Evolutionary conservation across 257 asterid genomes (phyloP), one percentile per base, ranked within the genome.

Genomic region (Nicotiana otophora): DNA sequence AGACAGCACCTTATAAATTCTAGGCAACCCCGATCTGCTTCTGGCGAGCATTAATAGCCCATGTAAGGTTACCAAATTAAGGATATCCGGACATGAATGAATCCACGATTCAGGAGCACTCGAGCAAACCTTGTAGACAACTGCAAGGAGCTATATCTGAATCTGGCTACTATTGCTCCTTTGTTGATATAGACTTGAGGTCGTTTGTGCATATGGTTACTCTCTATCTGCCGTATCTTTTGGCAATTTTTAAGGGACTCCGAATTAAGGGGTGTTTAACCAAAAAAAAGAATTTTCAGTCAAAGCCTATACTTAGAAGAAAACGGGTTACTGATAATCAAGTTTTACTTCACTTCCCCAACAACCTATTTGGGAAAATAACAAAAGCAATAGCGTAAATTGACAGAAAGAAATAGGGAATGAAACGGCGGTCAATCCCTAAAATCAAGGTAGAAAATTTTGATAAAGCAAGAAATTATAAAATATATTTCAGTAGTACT

Each of bases 1-100:
- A 39, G 82, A 4, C 82, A 39, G 14, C 4, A 5, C 75, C 82
- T 79, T 79, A 79, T 36, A 79, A 39, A 42, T 79, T 79, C 28
- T 79, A 79, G 82, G 2, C 28, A 34, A 23, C 17, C 9, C 55
- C 4, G 74, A 23, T 36, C 8, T 61, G 42, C 17, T 79, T 28
- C 57, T 36, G 10, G 42, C 14, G 9, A 30, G 26, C 39, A 51
- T 74, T 51, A 74, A 14, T 61, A 74, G 15, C 14, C 42, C 1
- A 3, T 15, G 26, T 15, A 46, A 15, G 26, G 7, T 51, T n/a
- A n/a, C n/a, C 20, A 48, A 7, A 42, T 42, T 9, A 42, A 74
- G 39, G 79, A 26, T 68, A n/a, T 53, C 11, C 17, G 20, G 57
- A 54, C 57, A 5, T n/a, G 77, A 30, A 69, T n/a, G 19, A 69